Percentiles rank a stretch among this genome's conserved stretches.
Evolutionary conservation across 2,329 filamentous ascomycete genomes (phyloP).

Genomic region (Dactylellina drechsleri): DNA sequence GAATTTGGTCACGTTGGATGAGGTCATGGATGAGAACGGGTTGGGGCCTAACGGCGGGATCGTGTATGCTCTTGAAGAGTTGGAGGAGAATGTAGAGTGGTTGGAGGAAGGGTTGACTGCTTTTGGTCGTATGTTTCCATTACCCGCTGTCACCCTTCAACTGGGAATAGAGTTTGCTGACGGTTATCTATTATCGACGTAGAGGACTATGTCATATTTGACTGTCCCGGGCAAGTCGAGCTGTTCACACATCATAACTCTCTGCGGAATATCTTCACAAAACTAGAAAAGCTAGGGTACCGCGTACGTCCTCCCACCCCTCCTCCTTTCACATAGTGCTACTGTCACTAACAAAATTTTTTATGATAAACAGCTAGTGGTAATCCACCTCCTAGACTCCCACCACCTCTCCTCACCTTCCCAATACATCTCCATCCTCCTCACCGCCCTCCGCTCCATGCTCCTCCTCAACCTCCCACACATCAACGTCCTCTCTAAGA

Average conservation of each 20-base stretch:
- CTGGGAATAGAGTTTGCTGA: conserved; percentile 1
- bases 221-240: conserved; percentile 96
- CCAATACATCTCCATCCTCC: conserved; percentile 91
- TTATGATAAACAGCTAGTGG: conserved; percentile 75
- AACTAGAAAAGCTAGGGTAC: conserved; percentile 88
- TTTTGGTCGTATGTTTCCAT: conserved; percentile 68
- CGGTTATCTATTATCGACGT: background rate
- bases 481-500: conserved; percentile 95
- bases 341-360: conserved; percentile 42
- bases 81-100: conserved; percentile 95
- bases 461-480: conserved; percentile 97
- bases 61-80: conserved; percentile 90
- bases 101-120: conserved; percentile 81
- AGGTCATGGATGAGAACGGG: conserved; percentile 91
- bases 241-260: conserved; percentile 95
- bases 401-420: conserved; percentile 93
- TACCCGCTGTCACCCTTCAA: background rate
- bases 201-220: conserved; percentile 93
- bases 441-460: conserved; percentile 94
- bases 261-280: conserved; percentile 88
- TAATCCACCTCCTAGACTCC: conserved; percentile 91
- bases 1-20: conserved; percentile 86
- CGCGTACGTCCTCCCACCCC: conserved; percentile 71
- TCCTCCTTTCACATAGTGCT: background rate
- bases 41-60: conserved; percentile 93